phyloP scores from a whole-genome alignment of 164 flowering plant genomes.

The Santalum album region DNA sequence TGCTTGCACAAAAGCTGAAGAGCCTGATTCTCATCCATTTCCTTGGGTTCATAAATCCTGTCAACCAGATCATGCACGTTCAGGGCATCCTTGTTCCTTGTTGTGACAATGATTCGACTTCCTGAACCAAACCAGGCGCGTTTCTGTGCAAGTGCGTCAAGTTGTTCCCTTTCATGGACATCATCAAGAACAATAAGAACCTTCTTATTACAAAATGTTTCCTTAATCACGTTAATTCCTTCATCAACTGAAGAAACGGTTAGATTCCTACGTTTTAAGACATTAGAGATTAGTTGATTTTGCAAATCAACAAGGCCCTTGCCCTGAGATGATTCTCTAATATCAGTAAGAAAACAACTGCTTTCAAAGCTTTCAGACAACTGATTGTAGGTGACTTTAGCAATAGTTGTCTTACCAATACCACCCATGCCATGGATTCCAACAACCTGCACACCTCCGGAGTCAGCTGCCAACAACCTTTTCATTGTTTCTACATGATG shows the following conservation, averaged over 20 bases:
- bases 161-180: conserved; percentile 11
- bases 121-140: conserved; percentile 16
- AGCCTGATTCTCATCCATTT: background rate
- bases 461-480: background rate
- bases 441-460: conserved; percentile 3
- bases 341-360: conserved; percentile 13
- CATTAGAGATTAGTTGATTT: conserved; percentile 5
- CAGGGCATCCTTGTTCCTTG: conserved; percentile 1
- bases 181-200: conserved; percentile 26
- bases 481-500: background rate
- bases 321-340: conserved; percentile 5
- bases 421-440: conserved; percentile 24
- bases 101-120: conserved; percentile 14
- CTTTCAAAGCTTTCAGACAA: conserved; percentile 3
- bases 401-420: no score
- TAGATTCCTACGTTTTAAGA: background rate
- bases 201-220: background rate
- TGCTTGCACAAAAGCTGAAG: conserved; percentile 9
- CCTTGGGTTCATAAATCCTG: background rate
- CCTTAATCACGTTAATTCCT: background rate
- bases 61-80: background rate
- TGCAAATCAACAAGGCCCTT: background rate
- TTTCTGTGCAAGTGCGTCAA: conserved; percentile 7
- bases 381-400: conserved; percentile 11
- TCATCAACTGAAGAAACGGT: background rate